These are phyloP conservation scores for Gamsiella multidivaricata DNA, from an alignment of 192 early-diverging fungal species.

Conservation along the genomic window DNA sequence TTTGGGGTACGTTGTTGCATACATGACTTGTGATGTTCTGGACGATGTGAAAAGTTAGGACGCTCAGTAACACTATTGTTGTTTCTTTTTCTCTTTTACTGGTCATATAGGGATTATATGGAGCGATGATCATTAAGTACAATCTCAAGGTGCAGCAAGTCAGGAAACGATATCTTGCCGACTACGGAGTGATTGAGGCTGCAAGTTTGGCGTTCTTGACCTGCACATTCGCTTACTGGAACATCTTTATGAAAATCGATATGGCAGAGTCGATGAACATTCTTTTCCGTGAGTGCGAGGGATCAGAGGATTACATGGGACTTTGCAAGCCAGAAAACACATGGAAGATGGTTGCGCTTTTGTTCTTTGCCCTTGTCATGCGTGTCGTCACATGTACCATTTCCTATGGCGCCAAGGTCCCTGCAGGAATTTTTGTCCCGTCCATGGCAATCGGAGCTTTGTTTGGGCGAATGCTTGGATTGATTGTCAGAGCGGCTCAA, in stretches of 20 bases:
- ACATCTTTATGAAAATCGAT: slow-evolving; percentile 84
- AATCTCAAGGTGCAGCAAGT: slow-evolving; percentile 76
- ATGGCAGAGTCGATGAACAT: slow-evolving; percentile 86
- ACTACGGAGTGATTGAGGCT: slow-evolving; percentile 76
- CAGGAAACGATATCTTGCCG: slow-evolving; percentile 74
- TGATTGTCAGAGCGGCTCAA: slow-evolving; percentile 78
- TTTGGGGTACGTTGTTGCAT: slow-evolving; percentile 72
- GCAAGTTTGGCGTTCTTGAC: slow-evolving; percentile 72
- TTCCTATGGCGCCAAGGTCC: slow-evolving; percentile 66
- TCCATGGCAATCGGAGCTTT: slow-evolving; percentile 94
- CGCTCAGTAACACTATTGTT: not conserved
- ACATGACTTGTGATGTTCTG: too few species aligned
- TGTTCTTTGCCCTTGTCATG: slow-evolving; percentile 39
- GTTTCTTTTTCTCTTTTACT: not conserved
- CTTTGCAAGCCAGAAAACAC: slow-evolving; percentile 67
- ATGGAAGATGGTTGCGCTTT: slow-evolving; percentile 39
- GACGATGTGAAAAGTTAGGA: too few species aligned
- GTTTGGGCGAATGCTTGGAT: slow-evolving; percentile 90
- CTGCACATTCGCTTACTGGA: slow-evolving; percentile 74
- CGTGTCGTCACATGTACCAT: slow-evolving; percentile 34
- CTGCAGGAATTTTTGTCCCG: slow-evolving; percentile 95
- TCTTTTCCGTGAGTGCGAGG: slow-evolving; percentile 79
- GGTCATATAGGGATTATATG: slow-evolving; percentile 72
- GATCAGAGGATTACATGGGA: slow-evolving; percentile 67
- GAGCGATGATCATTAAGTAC: slow-evolving; percentile 78